Percentiles rank a stretch among this genome's conserved stretches.
Conservation (phyloP, 73 alveolate species). For the Tetrahymena elliotti region DNA sequence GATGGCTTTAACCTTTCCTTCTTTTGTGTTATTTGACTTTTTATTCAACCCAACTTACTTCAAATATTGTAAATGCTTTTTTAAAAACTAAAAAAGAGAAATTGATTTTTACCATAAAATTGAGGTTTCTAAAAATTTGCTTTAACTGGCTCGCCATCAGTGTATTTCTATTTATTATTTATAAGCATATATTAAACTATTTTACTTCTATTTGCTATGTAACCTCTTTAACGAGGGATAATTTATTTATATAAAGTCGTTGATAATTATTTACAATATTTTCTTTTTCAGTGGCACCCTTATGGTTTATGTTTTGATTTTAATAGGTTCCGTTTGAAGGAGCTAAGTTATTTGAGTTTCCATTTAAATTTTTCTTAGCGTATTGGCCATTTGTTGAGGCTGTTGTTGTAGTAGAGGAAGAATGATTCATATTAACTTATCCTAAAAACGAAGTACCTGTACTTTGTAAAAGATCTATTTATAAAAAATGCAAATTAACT, state of each 20-base stretch:
- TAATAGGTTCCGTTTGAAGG: not conserved
- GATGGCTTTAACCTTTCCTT: not conserved
- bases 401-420: not conserved
- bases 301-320: not conserved
- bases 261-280: not conserved
- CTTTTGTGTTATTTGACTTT: no score
- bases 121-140: not conserved
- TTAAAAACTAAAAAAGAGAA: not conserved
- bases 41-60: not conserved
- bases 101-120: not conserved
- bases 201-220: not conserved
- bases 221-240: not conserved
- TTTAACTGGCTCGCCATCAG: not conserved
- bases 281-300: not conserved
- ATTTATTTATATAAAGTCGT: not conserved
- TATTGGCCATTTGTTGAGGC: not conserved
- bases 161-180: not conserved
- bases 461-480: not conserved
- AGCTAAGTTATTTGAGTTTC: not conserved
- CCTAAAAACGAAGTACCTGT: not conserved
- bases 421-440: not conserved
- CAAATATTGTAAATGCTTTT: not conserved
- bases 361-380: not conserved
- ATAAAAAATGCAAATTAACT: not conserved
- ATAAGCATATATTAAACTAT: not conserved